Evolutionary conservation across 208 protist genomes (phyloP).

Genomic region (Entamoeba nuttalli): DNA sequence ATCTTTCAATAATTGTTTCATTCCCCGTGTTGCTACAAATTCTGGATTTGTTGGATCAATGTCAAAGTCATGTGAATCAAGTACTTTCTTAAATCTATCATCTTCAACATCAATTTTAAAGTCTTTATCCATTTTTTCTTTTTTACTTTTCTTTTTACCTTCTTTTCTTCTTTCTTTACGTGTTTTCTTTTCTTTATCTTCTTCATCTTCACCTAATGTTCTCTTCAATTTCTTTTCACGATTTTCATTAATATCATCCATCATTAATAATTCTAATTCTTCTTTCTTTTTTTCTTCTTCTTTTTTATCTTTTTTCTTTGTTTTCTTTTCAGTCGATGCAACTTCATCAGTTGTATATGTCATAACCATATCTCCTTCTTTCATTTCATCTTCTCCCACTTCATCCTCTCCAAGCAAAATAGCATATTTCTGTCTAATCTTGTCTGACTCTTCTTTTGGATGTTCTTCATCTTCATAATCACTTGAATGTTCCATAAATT

Average conservation of each 20-base stretch:
- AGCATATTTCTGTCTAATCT: background rate
- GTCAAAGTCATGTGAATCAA: background rate
- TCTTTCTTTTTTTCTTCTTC: background rate
- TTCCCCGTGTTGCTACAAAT: background rate
- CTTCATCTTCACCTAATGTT: background rate
- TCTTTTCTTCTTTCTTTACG: background rate
- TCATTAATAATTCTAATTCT: background rate
- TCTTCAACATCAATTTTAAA: background rate
- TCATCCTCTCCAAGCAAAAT: background rate
- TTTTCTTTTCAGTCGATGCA: background rate
- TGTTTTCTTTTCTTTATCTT: background rate
- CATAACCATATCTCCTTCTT: background rate
- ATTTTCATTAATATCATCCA: background rate
- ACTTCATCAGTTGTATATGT: background rate
- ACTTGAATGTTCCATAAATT: background rate
- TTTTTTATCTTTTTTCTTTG: background rate
- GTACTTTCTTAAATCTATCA: background rate
- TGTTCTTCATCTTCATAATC: background rate
- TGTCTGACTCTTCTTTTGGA: background rate
- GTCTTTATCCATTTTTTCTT: background rate
- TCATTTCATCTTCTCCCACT: background rate
- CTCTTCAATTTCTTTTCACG: background rate
- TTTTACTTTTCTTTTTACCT: background rate
- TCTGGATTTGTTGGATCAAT: background rate
- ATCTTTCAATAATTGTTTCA: background rate